Evolutionary conservation across 805 yeast species (phyloP).

Genomic region (Saturnispora sekii): DNA sequence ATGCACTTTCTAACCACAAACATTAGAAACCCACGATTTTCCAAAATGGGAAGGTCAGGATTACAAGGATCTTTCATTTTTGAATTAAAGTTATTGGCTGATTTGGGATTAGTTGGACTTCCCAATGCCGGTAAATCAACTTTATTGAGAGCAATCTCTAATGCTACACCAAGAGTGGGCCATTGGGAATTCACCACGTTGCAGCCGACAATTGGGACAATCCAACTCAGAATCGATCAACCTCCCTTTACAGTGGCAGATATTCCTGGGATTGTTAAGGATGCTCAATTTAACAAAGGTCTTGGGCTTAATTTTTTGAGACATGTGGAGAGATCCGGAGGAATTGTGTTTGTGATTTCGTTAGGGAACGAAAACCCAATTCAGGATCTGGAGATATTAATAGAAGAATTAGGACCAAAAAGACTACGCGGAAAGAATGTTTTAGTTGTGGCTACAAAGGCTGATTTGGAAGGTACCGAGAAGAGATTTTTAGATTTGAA

Average conservation of each 20-base stretch:
- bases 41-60: slow-evolving; percentile 69
- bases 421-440: slow-evolving; percentile 53
- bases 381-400: slow-evolving; percentile 49
- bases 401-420: slow-evolving; percentile 61
- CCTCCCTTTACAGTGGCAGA: slow-evolving; percentile 89
- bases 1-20: slow-evolving; percentile 84
- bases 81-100: slow-evolving; percentile 85
- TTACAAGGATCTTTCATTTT: slow-evolving; percentile 58
- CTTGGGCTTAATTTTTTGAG: slow-evolving; percentile 90
- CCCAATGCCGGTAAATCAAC: slow-evolving; percentile 98
- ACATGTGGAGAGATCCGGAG: slow-evolving; percentile 87
- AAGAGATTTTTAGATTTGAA: slow-evolving; percentile 38
- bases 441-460: slow-evolving; percentile 87
- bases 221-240: slow-evolving; percentile 51
- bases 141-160: slow-evolving; percentile 72
- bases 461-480: slow-evolving; percentile 56
- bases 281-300: slow-evolving; percentile 78
- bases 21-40: slow-evolving; percentile 83
- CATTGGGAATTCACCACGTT: slow-evolving; percentile 96
- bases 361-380: slow-evolving; percentile 62
- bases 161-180: slow-evolving; percentile 85
- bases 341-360: slow-evolving; percentile 78
- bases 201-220: slow-evolving; percentile 87
- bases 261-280: slow-evolving; percentile 90
- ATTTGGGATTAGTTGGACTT: slow-evolving; percentile 85